Conservation (phyloP, 2,329 filamentous ascomycete species). For the Hypoxylon sp. region DNA sequence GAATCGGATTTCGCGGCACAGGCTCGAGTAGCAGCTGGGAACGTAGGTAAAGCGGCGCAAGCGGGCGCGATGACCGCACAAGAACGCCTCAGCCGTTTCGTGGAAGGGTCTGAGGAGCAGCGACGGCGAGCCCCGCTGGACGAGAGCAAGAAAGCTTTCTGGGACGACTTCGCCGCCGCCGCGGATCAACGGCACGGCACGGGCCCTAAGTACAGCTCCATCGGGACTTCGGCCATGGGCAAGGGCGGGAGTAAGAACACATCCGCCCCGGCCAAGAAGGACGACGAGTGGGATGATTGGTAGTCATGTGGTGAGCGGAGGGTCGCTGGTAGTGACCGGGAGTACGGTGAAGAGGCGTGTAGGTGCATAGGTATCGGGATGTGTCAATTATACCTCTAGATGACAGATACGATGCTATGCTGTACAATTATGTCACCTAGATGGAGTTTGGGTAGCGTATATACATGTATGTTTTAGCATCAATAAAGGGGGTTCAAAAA, state of each 20-base stretch:
- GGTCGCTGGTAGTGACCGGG: neutral
- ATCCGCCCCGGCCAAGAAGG: slow-evolving; percentile 56
- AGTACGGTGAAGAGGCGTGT: slow-evolving; percentile 8
- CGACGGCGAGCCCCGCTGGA: slow-evolving; percentile 60
- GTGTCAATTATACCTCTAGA: slow-evolving; percentile 31
- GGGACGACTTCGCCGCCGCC: slow-evolving; percentile 86
- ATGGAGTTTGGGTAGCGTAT: slow-evolving; percentile 47
- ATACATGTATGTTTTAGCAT: slow-evolving; percentile 30
- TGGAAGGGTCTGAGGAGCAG: slow-evolving; percentile 74
- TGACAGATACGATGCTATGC: slow-evolving; percentile 40
- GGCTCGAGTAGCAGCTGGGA: slow-evolving; percentile 72
- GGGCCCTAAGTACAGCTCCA: slow-evolving; percentile 60
- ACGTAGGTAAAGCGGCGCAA: slow-evolving; percentile 74
- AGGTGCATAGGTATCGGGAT: slow-evolving; percentile 18
- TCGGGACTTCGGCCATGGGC: slow-evolving; percentile 71
- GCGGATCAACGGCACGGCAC: slow-evolving; percentile 66
- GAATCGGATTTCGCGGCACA: slow-evolving; percentile 82
- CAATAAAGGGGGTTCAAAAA: slow-evolving; percentile 16
- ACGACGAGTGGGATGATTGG: slow-evolving; percentile 76
- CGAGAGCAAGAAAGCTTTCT: slow-evolving; percentile 84
- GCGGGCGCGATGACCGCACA: slow-evolving; percentile 80
- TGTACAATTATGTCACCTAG: slow-evolving; percentile 41
- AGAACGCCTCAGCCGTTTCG: slow-evolving; percentile 85
- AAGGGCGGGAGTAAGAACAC: slow-evolving; percentile 59
- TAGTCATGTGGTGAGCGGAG: slow-evolving; percentile 50